Evolutionary conservation across 345 rosid genomes (phyloP).

Genomic region (Durio zibethinus): DNA sequence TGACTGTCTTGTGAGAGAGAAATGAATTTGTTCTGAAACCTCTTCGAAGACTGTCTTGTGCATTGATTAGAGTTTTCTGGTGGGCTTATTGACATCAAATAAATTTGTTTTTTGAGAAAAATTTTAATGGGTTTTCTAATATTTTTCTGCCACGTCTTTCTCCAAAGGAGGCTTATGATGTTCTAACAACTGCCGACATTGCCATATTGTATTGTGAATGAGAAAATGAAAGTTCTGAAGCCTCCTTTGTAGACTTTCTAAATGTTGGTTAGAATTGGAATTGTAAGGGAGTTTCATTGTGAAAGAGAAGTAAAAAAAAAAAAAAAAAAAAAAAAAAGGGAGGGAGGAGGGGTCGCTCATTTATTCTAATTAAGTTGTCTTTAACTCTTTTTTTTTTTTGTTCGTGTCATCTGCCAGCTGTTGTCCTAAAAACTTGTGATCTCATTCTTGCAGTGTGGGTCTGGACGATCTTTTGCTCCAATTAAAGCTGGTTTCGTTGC

Average conservation of each 20-base stretch:
- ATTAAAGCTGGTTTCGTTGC: constrained; percentile 97
- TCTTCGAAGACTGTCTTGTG: not conserved
- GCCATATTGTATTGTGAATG: not conserved
- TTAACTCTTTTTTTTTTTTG: too few relatives aligned
- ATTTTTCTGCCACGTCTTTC: not conserved
- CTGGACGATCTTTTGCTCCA: constrained; percentile 91
- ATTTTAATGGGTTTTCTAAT: not conserved
- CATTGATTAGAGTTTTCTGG: not conserved
- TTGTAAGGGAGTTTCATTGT: not conserved
- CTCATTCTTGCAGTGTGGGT: constrained; percentile 71
- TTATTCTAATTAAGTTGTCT: not conserved
- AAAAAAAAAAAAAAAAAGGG: too few relatives aligned
- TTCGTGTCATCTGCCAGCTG: not conserved
- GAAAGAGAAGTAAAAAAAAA: too few relatives aligned
- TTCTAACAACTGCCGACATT: not conserved
- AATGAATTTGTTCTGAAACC: not conserved
- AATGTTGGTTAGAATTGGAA: not conserved
- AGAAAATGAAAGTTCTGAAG: not conserved
- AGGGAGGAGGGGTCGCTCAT: too few relatives aligned
- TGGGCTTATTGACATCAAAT: not conserved
- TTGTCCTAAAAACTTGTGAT: not conserved
- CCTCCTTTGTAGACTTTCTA: not conserved
- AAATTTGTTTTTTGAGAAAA: not conserved
- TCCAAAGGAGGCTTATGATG: not conserved
- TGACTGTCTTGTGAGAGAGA: not conserved